phyloP scores from a whole-genome alignment of 805 yeast genomes.

The Komagataella ulmi region DNA sequence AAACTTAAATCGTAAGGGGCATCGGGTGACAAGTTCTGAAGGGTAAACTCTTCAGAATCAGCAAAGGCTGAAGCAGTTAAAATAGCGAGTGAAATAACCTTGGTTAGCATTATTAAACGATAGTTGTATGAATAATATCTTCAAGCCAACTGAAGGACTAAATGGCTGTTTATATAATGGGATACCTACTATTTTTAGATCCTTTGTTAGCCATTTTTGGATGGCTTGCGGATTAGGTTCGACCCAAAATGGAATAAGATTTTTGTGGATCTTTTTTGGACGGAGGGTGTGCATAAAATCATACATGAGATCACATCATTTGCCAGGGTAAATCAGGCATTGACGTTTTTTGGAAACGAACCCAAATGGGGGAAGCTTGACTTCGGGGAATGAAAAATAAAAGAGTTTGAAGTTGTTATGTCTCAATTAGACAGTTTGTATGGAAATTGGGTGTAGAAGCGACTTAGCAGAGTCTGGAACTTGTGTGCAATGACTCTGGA shows the following conservation, averaged over 20 bases:
- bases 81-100: neutral
- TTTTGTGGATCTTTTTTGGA: neutral
- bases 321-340: too few species aligned
- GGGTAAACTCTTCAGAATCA: neutral
- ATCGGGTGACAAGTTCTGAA: neutral
- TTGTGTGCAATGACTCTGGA: neutral
- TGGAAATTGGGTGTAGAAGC: too few species aligned
- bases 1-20: neutral
- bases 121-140: too few species aligned
- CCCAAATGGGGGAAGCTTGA: neutral
- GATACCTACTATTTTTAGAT: neutral
- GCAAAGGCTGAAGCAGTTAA: neutral
- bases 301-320: too few species aligned
- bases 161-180: neutral
- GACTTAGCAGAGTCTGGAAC: neutral
- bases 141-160: neutral
- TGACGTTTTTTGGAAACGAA: too few species aligned
- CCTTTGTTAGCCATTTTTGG: neutral
- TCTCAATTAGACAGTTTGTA: too few species aligned
- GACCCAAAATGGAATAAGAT: neutral
- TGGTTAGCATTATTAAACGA: neutral
- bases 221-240: neutral
- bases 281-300: neutral
- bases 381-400: neutral
- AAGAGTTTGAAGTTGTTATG: neutral